Evolutionary conservation across 2,329 filamentous ascomycete species (phyloP), one percentile per base, ranked within the genome.

Genomic region (Ophiostoma tasmaniense): DNA sequence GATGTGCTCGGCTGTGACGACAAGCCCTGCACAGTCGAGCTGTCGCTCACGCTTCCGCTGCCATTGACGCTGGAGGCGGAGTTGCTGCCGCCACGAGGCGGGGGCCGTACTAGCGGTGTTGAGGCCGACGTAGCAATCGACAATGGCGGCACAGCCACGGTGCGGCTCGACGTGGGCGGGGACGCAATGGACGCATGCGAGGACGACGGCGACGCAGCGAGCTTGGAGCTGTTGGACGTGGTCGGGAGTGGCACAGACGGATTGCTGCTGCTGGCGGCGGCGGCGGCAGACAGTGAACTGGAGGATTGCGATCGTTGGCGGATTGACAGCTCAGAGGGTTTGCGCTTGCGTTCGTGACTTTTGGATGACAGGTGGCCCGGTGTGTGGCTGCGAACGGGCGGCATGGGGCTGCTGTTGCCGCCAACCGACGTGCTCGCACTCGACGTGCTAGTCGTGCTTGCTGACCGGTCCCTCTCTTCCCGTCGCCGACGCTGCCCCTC

Each of bases 311-410:
- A 83, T 68, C 85, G 82, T 71, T 85, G 82, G 33, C 85, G 82
- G 69, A 85, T 80, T 64, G 83, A 78, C 50, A 83, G 77, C 68
- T 87, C 84, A 33, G 84, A 82, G 35, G 82, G 76, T 72, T 83
- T 85, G 67, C 81, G 80, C 70, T 81, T 80, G 70, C 79, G 79
- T 68, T 82, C 80, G 71, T 83, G 82, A 77, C 83, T 86, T 78
- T 84, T 87, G 72, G 83, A 82, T 14, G 87, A 79, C 55, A 88
- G 80, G 73, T 88, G 85, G 69, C 86, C 85, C 1, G 86, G 86
- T 1, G 86, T 89, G 75, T 89, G 86, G 74, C 83, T 87, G 73
- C 86, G 82, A 62, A 84, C 75, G 65, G 81, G 77, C 71, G 76
- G 67, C 25, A 66, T 35, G 68, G 75, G 77, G 71, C 79, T 78